Base-by-base conservation (phyloP, 2,329 filamentous ascomycete genomes). In the Emydomyces testavorans region DNA sequence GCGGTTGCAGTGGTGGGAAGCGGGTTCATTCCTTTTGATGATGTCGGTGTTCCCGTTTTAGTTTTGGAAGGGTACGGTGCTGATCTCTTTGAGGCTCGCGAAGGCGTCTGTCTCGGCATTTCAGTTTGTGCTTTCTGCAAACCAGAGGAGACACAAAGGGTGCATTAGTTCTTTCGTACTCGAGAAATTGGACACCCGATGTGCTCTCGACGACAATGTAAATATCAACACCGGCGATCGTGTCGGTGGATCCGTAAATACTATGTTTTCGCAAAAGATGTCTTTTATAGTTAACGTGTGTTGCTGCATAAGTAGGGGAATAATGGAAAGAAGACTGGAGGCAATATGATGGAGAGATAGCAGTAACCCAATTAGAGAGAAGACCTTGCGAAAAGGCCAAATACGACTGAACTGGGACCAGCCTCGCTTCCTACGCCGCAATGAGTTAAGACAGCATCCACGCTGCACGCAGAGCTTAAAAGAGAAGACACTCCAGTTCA, bases 101-200 rank as follows among this genome's bases (percentile, higher is more conserved):
- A 40, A 13, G 51, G 35, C 43, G 53, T 50, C 53, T 54, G 53
- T 47, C 50, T 54, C 49, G 53, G 53, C 53, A 54, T 54, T 50
- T 54, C 43, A 51, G 49, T 53, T 48, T 32, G 31, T 36, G 35
- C 35, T 39, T 32, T 47, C 43, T 28, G 37, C 31, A 46, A 41
- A 35, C 24, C 36, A 41, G 29, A 36, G 28, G 46, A 46, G 50
- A 38, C 35, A 46, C 36, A 38, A 40, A 49, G 35, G 37, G 32
- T 39, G 40, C 26, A 35, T 41, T 46, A 28, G 32, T 21, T 28
- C 29, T 47, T 40, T 24, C 36, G 43, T 46, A 46, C 43, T 46
- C n/a, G 13, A 20, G 18, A 38, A 40, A 35, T 39, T 24, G 29
- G 26, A 13, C 45, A 47, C 28, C 28, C 45, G 41, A 35, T 48